Percentiles rank a stretch among this genome's conserved stretches.
Evolutionary conservation across 805 yeast genomes (phyloP).

Genomic region (Zygoascus flipseniorum): DNA sequence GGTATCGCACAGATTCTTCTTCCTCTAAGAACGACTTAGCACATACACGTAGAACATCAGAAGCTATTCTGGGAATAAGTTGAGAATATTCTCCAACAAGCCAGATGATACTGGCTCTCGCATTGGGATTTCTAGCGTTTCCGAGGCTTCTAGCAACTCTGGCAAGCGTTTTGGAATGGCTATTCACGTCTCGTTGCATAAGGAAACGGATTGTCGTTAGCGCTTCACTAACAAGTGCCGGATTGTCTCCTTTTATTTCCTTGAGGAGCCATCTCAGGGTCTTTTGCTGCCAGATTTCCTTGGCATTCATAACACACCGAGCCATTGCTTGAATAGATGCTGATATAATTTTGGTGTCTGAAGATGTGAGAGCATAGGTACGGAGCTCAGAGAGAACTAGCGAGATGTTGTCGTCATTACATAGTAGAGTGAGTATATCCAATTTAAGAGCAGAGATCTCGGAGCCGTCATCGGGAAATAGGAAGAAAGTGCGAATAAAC

Average conservation of each 20-base stretch:
- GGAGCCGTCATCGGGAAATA: constrained; percentile 46
- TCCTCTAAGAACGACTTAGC: constrained; percentile 45
- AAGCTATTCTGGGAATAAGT: constrained; percentile 45
- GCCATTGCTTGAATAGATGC: constrained; percentile 58
- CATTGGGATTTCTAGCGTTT: constrained; percentile 28
- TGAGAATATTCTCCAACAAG: constrained; percentile 72
- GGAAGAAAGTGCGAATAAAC: constrained; percentile 33
- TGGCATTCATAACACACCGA: constrained; percentile 42
- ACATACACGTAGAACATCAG: constrained; percentile 63
- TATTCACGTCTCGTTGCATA: constrained; percentile 53
- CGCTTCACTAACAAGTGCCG: constrained; percentile 47
- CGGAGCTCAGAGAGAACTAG: constrained; percentile 54
- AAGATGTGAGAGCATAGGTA: constrained; percentile 36
- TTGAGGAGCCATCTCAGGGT: constrained; percentile 54
- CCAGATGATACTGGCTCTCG: constrained; percentile 85
- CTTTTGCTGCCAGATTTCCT: constrained; percentile 39
- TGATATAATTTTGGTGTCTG: constrained; percentile 25
- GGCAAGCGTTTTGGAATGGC: constrained; percentile 47
- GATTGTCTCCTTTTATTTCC: constrained; percentile 33
- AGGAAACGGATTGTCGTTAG: constrained; percentile 65
- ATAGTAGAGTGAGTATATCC: constrained; percentile 50
- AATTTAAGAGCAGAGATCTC: constrained; percentile 46
- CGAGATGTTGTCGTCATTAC: constrained; percentile 44
- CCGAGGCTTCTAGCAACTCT: constrained; percentile 33
- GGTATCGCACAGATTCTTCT: constrained; percentile 51